Evolutionary conservation across 805 yeast genomes (phyloP).

Genomic region (Osmozyma mogii): DNA sequence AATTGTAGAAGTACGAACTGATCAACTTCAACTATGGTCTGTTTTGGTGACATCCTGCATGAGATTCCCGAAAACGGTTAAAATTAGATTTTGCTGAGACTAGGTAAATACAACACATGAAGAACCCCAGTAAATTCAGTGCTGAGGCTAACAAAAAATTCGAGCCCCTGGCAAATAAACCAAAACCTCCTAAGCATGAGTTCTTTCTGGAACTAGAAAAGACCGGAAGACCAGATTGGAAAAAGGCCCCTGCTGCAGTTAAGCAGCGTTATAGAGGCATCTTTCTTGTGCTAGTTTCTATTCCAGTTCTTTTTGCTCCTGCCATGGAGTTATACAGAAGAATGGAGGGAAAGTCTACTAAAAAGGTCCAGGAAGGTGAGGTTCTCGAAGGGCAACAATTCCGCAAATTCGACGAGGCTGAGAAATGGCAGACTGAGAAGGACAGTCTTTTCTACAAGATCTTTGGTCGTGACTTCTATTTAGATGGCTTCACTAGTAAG

Average conservation of each 20-base stretch:
- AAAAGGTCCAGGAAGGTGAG: conserved; percentile 34
- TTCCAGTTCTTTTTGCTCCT: conserved; percentile 28
- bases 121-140: conserved; percentile 14
- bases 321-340: conserved; percentile 28
- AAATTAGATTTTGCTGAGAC: too few relatives aligned
- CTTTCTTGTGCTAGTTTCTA: conserved; percentile 28
- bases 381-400: conserved; percentile 20
- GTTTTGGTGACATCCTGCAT: too few relatives aligned
- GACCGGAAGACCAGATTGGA: conserved; percentile 38
- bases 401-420: conserved; percentile 29
- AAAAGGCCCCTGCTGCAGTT: conserved; percentile 33
- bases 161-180: conserved; percentile 2
- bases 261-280: conserved; percentile 30
- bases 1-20: too few relatives aligned
- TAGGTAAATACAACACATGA: conserved; percentile 4
- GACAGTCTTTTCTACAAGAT: conserved; percentile 28
- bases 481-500: conserved; percentile 37
- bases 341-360: conserved; percentile 33
- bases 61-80: too few relatives aligned
- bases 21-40: too few relatives aligned
- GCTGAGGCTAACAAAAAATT: conserved; percentile 10
- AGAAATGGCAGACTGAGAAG: conserved; percentile 33
- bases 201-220: conserved; percentile 29
- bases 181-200: conserved; percentile 19
- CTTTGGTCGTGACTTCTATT: conserved; percentile 34